Conservation (phyloP, 2,329 filamentous ascomycete genomes). For the Fusarium keratoplasticum region DNA sequence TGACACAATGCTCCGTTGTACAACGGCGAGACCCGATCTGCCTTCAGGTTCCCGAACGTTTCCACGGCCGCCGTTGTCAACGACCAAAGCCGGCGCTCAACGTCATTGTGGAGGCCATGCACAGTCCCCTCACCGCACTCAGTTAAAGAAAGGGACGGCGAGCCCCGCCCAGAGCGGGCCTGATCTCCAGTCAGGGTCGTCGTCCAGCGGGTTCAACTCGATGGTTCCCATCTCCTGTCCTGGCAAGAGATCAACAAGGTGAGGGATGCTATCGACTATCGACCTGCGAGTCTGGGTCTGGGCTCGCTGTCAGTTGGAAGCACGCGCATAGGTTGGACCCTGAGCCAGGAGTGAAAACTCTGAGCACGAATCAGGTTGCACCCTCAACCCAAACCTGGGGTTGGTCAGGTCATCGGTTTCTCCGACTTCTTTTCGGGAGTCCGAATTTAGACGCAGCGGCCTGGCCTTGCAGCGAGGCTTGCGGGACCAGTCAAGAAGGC, state of each 20-base stretch:
- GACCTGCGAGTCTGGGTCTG: neutral
- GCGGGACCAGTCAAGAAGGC: neutral
- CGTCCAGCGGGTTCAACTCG: slow-evolving; percentile 22
- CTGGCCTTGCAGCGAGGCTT: slow-evolving; percentile 6
- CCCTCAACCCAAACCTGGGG: neutral
- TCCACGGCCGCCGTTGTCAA: slow-evolving; percentile 1
- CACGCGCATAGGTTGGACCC: slow-evolving; percentile 1
- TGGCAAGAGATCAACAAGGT: slow-evolving; percentile 8
- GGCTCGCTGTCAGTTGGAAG: neutral
- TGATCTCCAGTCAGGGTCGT: slow-evolving; percentile 40
- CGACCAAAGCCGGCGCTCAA: slow-evolving; percentile 17
- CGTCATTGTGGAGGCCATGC: slow-evolving; percentile 42
- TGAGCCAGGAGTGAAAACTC: neutral
- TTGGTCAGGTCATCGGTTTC: slow-evolving; percentile 25
- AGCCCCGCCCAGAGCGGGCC: slow-evolving; percentile 40
- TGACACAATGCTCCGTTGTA: neutral
- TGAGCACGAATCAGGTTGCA: neutral
- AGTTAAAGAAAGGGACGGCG: slow-evolving; percentile 31
- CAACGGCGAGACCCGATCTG: slow-evolving; percentile 1
- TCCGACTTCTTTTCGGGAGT: slow-evolving; percentile 32
- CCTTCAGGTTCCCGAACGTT: neutral
- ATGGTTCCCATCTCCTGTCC: slow-evolving; percentile 9
- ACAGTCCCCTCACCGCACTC: slow-evolving; percentile 11
- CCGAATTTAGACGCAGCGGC: slow-evolving; percentile 16
- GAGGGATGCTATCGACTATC: neutral